These are phyloP conservation scores for Kwoniella newhampshirensis DNA, from an alignment of 768 basidiomycete genomes.

Conservation along the genomic window DNA sequence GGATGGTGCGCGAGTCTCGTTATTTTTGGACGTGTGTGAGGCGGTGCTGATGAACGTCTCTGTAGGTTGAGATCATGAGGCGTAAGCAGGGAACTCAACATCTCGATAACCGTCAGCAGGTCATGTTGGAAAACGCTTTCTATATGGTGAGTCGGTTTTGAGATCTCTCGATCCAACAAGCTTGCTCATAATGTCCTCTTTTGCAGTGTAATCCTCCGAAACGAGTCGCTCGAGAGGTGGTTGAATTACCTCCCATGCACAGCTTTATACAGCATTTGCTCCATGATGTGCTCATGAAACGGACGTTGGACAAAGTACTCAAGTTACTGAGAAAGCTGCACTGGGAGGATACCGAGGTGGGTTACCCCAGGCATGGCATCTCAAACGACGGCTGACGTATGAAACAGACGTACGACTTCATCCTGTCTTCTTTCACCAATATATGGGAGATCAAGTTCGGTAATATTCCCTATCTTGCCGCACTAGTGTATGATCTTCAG, in stretches of 20 bases:
- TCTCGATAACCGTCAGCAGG: constrained; percentile 82
- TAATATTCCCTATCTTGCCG: constrained; percentile 84
- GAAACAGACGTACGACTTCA: constrained; percentile 59
- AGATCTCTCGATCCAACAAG: neutral
- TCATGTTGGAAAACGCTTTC: constrained; percentile 94
- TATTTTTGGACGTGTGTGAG: neutral
- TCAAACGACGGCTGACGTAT: neutral
- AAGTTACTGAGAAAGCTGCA: constrained; percentile 89
- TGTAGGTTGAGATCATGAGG: constrained; percentile 85
- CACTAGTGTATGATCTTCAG: constrained; percentile 91
- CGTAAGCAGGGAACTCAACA: constrained; percentile 92
- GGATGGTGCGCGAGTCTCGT: constrained; percentile 64
- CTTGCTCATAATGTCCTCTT: constrained; percentile 11
- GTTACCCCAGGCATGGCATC: neutral
- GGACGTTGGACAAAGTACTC: constrained; percentile 92
- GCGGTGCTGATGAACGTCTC: constrained; percentile 1
- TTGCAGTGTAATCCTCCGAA: constrained; percentile 97
- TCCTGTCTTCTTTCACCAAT: constrained; percentile 92
- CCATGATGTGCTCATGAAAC: constrained; percentile 87
- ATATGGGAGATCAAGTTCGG: constrained; percentile 96
- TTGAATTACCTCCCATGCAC: constrained; percentile 80
- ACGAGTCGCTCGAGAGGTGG: constrained; percentile 77
- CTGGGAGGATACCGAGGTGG: constrained; percentile 73
- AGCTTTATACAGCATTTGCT: constrained; percentile 95
- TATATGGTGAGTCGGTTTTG: constrained; percentile 68